A percentile compares a stretch with the other conserved stretches of the same genome.
These are phyloP conservation scores for Puccinia polysora DNA, from an alignment of 1,284 basidiomycete genomes.

Conservation along the genomic window DNA sequence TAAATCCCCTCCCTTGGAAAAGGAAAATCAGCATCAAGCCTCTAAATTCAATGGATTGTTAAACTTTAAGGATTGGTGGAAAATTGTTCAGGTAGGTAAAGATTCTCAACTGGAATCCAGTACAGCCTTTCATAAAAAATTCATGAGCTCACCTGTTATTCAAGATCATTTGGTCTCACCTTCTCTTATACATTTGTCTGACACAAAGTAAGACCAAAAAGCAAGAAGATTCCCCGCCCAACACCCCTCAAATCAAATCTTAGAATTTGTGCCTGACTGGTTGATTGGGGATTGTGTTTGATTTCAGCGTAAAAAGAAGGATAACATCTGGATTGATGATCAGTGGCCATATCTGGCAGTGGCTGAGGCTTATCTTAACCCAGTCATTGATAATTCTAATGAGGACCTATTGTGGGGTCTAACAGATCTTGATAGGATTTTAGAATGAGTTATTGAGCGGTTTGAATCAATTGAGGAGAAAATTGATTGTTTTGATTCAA, in stretches of 20 bases:
- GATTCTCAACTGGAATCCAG: constrained; percentile 66
- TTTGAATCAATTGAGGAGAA: constrained; percentile 49
- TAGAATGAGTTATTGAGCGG: constrained; percentile 51
- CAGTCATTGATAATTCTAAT: constrained; percentile 80
- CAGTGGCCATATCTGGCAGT: constrained; percentile 89
- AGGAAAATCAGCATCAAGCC: constrained; percentile 41
- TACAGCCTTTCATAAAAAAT: constrained; percentile 72
- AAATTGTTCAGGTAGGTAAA: constrained; percentile 81
- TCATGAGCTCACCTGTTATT: constrained; percentile 63
- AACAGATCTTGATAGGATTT: constrained; percentile 84
- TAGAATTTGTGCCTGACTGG: too few relatives aligned
- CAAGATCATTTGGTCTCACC: too few relatives aligned
- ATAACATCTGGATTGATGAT: constrained; percentile 64
- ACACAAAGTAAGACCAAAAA: too few relatives aligned
- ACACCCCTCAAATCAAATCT: too few relatives aligned
- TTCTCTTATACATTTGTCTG: too few relatives aligned
- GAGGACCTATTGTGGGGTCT: constrained; percentile 97
- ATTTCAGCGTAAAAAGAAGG: constrained; percentile 43
- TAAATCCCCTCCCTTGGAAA: too few relatives aligned
- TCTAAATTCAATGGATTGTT: constrained; percentile 74
- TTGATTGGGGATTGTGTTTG: too few relatives aligned
- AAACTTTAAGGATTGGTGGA: constrained; percentile 92
- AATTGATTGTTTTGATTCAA: constrained; percentile 48
- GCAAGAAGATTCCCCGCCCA: too few relatives aligned
- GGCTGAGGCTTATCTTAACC: constrained; percentile 87